A percentile compares a stretch with the other conserved stretches of the same genome.
These are phyloP conservation scores for Alternaria sp. DNA, from an alignment of 2,329 filamentous ascomycete genomes.

Conservation along the genomic window DNA sequence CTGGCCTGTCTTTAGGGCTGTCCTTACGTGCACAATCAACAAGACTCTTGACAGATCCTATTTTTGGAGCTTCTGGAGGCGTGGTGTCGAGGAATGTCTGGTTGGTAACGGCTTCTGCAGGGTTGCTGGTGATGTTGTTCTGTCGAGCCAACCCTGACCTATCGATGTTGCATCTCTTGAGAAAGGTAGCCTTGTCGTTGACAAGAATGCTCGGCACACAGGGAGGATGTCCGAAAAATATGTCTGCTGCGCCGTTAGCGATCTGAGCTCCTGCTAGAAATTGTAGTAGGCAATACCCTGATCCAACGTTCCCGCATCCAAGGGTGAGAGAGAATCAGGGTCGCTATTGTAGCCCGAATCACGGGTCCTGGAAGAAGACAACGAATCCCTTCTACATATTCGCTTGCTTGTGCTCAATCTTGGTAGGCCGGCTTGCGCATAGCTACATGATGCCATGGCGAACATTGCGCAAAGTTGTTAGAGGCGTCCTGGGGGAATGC, in stretches of 20 bases:
- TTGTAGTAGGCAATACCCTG: slow-evolving; percentile 18
- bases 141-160: not conserved
- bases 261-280: not conserved
- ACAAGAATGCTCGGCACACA: slow-evolving; percentile 8
- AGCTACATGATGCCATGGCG: slow-evolving; percentile 7
- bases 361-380: slow-evolving; percentile 34
- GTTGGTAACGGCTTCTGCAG: not conserved
- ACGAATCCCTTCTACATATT: slow-evolving; percentile 29
- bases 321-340: slow-evolving; percentile 34
- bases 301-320: slow-evolving; percentile 23
- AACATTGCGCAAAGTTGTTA: slow-evolving; percentile 20
- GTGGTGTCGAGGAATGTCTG: not conserved
- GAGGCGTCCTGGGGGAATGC: not conserved
- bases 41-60: not conserved
- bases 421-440: slow-evolving; percentile 19
- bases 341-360: slow-evolving; percentile 44
- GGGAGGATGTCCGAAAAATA: slow-evolving; percentile 6
- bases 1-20: not conserved
- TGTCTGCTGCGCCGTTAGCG: slow-evolving; percentile 16
- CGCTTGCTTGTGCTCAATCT: slow-evolving; percentile 25
- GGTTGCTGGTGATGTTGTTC: slow-evolving; percentile 1
- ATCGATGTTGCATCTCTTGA: slow-evolving; percentile 13
- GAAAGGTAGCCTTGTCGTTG: slow-evolving; percentile 4
- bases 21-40: not conserved
- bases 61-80: not conserved